Evolutionary conservation across 169 alveolate species (phyloP).

Genomic region (Plasmodium knowlesi): DNA sequence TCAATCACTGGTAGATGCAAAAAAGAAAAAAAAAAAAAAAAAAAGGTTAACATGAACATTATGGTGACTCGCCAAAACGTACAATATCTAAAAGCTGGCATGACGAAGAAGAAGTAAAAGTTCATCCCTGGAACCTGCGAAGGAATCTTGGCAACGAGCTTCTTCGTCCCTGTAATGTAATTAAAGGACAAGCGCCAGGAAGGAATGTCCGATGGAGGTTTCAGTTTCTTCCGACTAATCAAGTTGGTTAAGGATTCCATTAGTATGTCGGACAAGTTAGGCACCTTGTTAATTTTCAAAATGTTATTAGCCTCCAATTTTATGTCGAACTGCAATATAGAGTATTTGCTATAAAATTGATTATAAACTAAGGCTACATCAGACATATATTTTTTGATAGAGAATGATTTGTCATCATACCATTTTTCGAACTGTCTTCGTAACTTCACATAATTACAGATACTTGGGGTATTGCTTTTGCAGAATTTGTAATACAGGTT

Average conservation of each 20-base stretch:
- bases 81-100: slow-evolving; percentile 25
- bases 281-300: neutral
- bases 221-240: neutral
- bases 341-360: slow-evolving; percentile 7
- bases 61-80: neutral
- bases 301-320: neutral
- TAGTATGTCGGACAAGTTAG: neutral
- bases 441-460: slow-evolving; percentile 4
- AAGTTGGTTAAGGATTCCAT: slow-evolving; percentile 1
- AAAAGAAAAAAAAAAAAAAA: neutral
- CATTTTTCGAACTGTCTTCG: slow-evolving; percentile 1
- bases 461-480: neutral
- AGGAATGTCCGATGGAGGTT: slow-evolving; percentile 3
- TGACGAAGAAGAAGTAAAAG: slow-evolving; percentile 7
- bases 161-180: slow-evolving; percentile 21
- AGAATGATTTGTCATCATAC: slow-evolving; percentile 16
- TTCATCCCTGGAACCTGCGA: slow-evolving; percentile 29
- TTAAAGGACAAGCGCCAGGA: slow-evolving; percentile 45
- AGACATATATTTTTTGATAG: slow-evolving; percentile 35
- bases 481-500: slow-evolving; percentile 8
- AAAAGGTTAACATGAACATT: neutral
- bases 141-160: slow-evolving; percentile 1
- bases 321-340: neutral
- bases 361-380: slow-evolving; percentile 6
- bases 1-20: neutral